Percentiles rank a stretch among this genome's conserved stretches.
phyloP scores from a whole-genome alignment of 306 rosid species.

The Lablab purpureus region DNA sequence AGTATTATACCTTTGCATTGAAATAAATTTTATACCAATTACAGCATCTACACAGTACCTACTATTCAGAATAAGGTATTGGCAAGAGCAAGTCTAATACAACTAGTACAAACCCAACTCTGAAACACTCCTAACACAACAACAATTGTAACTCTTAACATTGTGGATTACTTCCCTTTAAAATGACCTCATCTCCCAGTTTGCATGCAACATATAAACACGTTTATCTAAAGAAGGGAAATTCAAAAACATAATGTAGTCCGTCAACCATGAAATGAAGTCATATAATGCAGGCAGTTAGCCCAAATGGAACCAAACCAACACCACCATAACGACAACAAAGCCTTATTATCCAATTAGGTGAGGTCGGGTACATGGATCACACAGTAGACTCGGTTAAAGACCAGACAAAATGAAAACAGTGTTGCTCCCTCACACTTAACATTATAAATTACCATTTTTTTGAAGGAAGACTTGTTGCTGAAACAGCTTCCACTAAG shows the following conservation, averaged over 20 bases:
- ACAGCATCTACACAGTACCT: constrained; percentile 18
- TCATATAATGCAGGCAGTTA: neutral
- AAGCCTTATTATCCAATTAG: neutral
- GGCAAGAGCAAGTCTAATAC: neutral
- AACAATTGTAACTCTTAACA: constrained; percentile 5
- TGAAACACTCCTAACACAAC: neutral
- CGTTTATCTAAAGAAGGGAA: constrained; percentile 17
- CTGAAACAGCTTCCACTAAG: constrained; percentile 79
- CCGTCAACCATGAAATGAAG: constrained; percentile 23
- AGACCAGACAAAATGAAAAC: neutral
- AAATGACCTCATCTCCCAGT: neutral
- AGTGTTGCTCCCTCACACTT: neutral
- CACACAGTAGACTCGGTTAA: neutral
- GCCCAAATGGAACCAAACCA: constrained; percentile 34
- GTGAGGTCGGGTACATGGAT: neutral
- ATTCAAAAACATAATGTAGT: neutral
- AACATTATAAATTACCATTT: constrained; percentile 71
- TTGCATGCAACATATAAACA: neutral
- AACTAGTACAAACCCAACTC: constrained; percentile 4
- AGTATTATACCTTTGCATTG: neutral
- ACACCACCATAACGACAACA: neutral
- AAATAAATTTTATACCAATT: constrained; percentile 1
- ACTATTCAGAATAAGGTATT: neutral
- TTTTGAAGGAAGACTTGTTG: constrained; percentile 67
- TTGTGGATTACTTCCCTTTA: constrained; percentile 3